Base-by-base conservation (phyloP, 352 stramenopile species). In the Globisporangium polare region DNA sequence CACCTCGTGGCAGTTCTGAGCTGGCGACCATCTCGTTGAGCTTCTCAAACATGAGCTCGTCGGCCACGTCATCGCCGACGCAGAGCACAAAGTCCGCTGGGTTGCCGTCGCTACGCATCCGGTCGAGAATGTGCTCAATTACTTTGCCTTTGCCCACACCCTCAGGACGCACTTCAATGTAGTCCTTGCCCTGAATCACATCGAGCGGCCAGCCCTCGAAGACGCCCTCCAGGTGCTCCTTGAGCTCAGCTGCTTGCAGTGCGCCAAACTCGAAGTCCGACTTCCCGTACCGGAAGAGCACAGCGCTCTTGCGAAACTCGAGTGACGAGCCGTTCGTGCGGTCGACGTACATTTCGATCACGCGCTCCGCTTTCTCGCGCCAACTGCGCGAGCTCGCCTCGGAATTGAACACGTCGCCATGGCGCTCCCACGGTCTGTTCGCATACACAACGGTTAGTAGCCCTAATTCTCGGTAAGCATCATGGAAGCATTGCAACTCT, bases 221-320 rank as follows among this genome's bases (percentile, higher is more conserved):
- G 6, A 98, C 86, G 33, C 90, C 91, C 31, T 92, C 89, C n/a
- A 99, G 64, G 63, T 99, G 96, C 58, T 99, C 90, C 71, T 98
- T 97, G 13, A 99, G 75, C 73, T 98, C 96, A 33, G 96, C 93
- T 5, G 96, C 97, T 68, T 99, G 98, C 49, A 99, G 73, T 42
- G 87, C 85, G 20, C 97, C 98, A 77, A 99, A 99, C 69, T 99
- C 97, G 50, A 97, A 96, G 73, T 99, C 97, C 6, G 97, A 97
- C 70, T 99, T 98, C 60, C 94, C 91, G 63, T 98, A 99, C 47
- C 99, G 97, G 77, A 98, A 99, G 1, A 99, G 74, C 29, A 99
- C 84, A 9, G 98, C 97, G 65, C 96, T 99, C 64, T 97, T 95
- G 15, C 98, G 99, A 47, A 97, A 77, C 80, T 99, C 98, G 29